Percentiles rank a stretch among this genome's conserved stretches.
These are phyloP conservation scores for Tricholomella constricta DNA, from an alignment of 768 basidiomycete genomes.

Conservation along the genomic window DNA sequence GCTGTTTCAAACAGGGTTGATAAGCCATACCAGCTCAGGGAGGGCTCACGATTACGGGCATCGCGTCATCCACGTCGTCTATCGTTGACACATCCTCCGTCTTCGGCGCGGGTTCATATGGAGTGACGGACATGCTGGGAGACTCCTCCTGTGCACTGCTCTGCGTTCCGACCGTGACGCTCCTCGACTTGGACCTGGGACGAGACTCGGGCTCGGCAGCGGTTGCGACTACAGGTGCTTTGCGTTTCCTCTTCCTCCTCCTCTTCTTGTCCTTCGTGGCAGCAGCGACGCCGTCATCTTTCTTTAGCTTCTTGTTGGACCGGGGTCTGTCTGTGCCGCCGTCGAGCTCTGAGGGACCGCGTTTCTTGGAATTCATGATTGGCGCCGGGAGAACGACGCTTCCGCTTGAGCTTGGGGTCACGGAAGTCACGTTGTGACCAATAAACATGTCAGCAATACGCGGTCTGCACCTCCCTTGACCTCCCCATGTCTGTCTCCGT, in stretches of 20 bases:
- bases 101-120: background rate
- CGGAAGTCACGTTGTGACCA: no score
- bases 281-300: slow-evolving; percentile 20
- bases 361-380: slow-evolving; percentile 33
- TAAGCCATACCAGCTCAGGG: background rate
- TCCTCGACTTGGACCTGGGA: slow-evolving; percentile 16
- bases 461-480: no score
- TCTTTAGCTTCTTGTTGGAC: slow-evolving; percentile 33
- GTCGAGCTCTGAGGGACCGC: slow-evolving; percentile 29
- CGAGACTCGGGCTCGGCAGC: slow-evolving; percentile 14
- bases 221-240: slow-evolving; percentile 31
- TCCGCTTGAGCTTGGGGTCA: slow-evolving; percentile 34
- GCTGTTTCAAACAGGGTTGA: background rate
- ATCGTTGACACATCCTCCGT: slow-evolving; percentile 1
- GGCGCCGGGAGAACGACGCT: slow-evolving; percentile 24
- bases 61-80: slow-evolving; percentile 5
- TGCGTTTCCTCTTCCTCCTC: slow-evolving; percentile 38
- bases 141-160: slow-evolving; percentile 7
- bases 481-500: no score
- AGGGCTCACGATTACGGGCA: slow-evolving; percentile 22
- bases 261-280: slow-evolving; percentile 38
- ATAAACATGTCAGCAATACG: no score
- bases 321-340: slow-evolving; percentile 23
- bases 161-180: slow-evolving; percentile 14
- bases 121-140: background rate